These are phyloP conservation scores for Alternaria brassicae DNA, from an alignment of 2,329 filamentous ascomycete genomes.

Conservation along the genomic window DNA sequence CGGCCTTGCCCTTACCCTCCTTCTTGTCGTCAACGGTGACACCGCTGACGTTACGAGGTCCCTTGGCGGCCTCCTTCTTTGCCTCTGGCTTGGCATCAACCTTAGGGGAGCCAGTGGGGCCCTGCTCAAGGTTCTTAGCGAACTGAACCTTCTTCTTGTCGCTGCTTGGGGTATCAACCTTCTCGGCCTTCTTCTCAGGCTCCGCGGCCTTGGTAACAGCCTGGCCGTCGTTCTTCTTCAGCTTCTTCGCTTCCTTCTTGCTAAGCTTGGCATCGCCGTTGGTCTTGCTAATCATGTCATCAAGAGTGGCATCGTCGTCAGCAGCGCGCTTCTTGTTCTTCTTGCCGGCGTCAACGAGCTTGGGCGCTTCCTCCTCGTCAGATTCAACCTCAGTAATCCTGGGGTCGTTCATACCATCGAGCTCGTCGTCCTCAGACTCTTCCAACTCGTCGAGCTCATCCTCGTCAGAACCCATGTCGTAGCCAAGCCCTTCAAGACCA, in stretches of 20 bases:
- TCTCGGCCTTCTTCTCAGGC: slow-evolving; percentile 61
- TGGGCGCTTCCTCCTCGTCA: slow-evolving; percentile 73
- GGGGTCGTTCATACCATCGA: slow-evolving; percentile 73
- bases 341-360: slow-evolving; percentile 56
- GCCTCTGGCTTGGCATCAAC: slow-evolving; percentile 54
- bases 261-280: slow-evolving; percentile 77
- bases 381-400: slow-evolving; percentile 84
- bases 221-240: slow-evolving; percentile 98
- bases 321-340: slow-evolving; percentile 92
- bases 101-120: slow-evolving; percentile 71
- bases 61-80: slow-evolving; percentile 61
- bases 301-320: slow-evolving; percentile 67
- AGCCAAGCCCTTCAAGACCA: slow-evolving; percentile 70
- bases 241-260: slow-evolving; percentile 98
- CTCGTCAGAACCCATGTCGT: slow-evolving; percentile 81
- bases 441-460: slow-evolving; percentile 71
- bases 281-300: slow-evolving; percentile 82
- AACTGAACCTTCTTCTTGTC: slow-evolving; percentile 94
- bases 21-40: slow-evolving; percentile 97
- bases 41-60: slow-evolving; percentile 80
- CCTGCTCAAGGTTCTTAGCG: slow-evolving; percentile 98
- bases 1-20: slow-evolving; percentile 79
- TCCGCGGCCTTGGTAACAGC: slow-evolving; percentile 66
- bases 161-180: slow-evolving; percentile 56
- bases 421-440: slow-evolving; percentile 57